Percentiles rank a stretch among this genome's conserved stretches.
These are phyloP conservation scores for Solanum sejunctum DNA, from an alignment of 257 asterid genomes.

Conservation along the genomic window DNA sequence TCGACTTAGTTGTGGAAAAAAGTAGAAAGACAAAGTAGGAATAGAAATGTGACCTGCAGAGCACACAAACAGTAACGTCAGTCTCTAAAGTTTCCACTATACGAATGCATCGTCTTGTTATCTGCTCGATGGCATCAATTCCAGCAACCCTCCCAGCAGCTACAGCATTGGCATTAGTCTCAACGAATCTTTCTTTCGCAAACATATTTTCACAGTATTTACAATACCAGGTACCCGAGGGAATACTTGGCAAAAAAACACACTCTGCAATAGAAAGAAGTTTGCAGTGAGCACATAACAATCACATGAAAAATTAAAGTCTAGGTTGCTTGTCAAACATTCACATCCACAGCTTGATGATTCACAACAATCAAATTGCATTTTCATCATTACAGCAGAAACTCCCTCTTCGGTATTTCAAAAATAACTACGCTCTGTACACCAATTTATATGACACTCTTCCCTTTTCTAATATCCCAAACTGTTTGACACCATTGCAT, in stretches of 20 bases:
- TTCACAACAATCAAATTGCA: background rate
- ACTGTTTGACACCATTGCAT: background rate
- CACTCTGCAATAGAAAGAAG: constrained; percentile 42
- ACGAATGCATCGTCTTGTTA: constrained; percentile 65
- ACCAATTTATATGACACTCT: background rate
- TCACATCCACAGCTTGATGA: background rate
- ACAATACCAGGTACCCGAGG: constrained; percentile 70
- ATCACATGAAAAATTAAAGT: background rate
- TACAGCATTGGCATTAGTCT: constrained; percentile 51
- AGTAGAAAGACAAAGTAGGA: background rate
- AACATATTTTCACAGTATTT: constrained; percentile 52
- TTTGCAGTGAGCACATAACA: background rate
- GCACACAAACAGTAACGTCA: constrained; percentile 62
- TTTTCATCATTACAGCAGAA: background rate
- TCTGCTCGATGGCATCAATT: constrained; percentile 59
- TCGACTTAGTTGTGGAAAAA: background rate
- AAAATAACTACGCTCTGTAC: background rate
- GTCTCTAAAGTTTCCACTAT: constrained; percentile 42
- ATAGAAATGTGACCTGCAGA: constrained; percentile 64
- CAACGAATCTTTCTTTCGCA: constrained; percentile 43
- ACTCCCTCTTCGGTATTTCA: background rate
- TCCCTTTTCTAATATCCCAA: background rate
- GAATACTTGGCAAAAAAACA: constrained; percentile 34
- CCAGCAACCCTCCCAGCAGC: constrained; percentile 96
- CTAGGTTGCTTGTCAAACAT: background rate